These are phyloP conservation scores for Xylaria digitata DNA, from an alignment of 2,329 filamentous ascomycete species.

Conservation along the genomic window DNA sequence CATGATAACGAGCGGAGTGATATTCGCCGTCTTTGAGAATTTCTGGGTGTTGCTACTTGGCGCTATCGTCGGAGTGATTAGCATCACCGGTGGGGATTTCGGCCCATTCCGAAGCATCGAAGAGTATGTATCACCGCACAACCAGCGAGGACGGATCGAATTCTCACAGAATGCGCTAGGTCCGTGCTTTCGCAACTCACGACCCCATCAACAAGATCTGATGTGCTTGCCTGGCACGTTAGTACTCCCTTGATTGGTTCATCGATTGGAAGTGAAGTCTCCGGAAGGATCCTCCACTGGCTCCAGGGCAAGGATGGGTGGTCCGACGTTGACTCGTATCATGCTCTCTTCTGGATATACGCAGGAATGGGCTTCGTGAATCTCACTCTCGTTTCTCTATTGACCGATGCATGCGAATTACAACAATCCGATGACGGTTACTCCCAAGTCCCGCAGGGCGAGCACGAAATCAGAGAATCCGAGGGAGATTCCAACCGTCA, in stretches of 20 bases:
- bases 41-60: constrained; percentile 70
- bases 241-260: constrained; percentile 67
- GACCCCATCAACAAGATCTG: constrained; percentile 62
- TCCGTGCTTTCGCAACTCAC: constrained; percentile 72
- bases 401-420: constrained; percentile 65
- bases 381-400: constrained; percentile 56
- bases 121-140: constrained; percentile 55
- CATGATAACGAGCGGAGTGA: constrained; percentile 66
- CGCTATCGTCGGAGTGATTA: constrained; percentile 70
- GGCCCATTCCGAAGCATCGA: constrained; percentile 75
- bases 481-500: constrained; percentile 1
- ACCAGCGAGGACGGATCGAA: background rate
- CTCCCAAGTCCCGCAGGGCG: constrained; percentile 40
- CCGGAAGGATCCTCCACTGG: constrained; percentile 63
- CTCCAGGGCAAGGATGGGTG: constrained; percentile 59
- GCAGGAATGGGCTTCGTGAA: constrained; percentile 65
- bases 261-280: constrained; percentile 63
- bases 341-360: constrained; percentile 69
- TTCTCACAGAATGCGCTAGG: constrained; percentile 36
- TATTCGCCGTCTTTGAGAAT: constrained; percentile 65
- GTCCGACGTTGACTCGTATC: constrained; percentile 64
- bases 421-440: constrained; percentile 41
- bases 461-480: constrained; percentile 24
- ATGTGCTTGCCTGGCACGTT: constrained; percentile 76
- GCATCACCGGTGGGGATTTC: constrained; percentile 72